phyloP scores from a whole-genome alignment of 1,139 yeast genomes.

The Saccharomycopsis phalli region DNA sequence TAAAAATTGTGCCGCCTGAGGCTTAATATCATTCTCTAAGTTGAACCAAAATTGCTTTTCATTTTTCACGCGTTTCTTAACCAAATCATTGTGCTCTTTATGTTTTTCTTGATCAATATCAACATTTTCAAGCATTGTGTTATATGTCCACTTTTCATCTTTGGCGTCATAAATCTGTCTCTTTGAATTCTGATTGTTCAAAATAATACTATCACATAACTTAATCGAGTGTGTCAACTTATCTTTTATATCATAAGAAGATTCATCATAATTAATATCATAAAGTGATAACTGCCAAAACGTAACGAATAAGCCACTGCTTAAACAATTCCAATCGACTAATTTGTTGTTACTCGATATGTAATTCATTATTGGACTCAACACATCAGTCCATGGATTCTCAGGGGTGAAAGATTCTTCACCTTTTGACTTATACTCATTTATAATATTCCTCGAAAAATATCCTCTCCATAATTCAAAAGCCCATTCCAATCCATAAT shows the following conservation, averaged over 20 bases:
- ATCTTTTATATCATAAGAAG: slow-evolving; percentile 43
- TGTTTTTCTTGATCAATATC: slow-evolving; percentile 30
- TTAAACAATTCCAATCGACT: slow-evolving; percentile 22
- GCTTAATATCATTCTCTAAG: slow-evolving; percentile 23
- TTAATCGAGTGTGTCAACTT: slow-evolving; percentile 32
- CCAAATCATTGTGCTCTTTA: slow-evolving; percentile 27
- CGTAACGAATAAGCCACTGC: slow-evolving; percentile 38
- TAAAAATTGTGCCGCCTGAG: slow-evolving; percentile 35
- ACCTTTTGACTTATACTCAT: slow-evolving; percentile 17
- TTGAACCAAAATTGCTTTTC: slow-evolving; percentile 31
- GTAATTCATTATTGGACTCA: slow-evolving; percentile 15
- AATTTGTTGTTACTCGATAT: slow-evolving; percentile 19
- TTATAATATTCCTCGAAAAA: slow-evolving; percentile 29
- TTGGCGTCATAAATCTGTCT: slow-evolving; percentile 22
- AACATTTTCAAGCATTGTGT: slow-evolving; percentile 29
- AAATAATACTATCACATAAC: slow-evolving; percentile 10
- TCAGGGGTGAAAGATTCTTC: slow-evolving; percentile 11
- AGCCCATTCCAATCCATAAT: slow-evolving; percentile 56
- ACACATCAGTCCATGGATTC: slow-evolving; percentile 14
- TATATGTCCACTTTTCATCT: slow-evolving; percentile 26
- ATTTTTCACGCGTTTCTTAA: slow-evolving; percentile 26
- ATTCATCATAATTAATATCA: slow-evolving; percentile 53
- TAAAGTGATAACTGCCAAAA: slow-evolving; percentile 77
- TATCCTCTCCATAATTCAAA: slow-evolving; percentile 71
- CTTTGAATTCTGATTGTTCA: slow-evolving; percentile 16